A percentile compares a stretch with the other conserved stretches of the same genome.
phyloP scores from a whole-genome alignment of 352 stramenopile genomes.

The Phytophthora citrophthora region DNA sequence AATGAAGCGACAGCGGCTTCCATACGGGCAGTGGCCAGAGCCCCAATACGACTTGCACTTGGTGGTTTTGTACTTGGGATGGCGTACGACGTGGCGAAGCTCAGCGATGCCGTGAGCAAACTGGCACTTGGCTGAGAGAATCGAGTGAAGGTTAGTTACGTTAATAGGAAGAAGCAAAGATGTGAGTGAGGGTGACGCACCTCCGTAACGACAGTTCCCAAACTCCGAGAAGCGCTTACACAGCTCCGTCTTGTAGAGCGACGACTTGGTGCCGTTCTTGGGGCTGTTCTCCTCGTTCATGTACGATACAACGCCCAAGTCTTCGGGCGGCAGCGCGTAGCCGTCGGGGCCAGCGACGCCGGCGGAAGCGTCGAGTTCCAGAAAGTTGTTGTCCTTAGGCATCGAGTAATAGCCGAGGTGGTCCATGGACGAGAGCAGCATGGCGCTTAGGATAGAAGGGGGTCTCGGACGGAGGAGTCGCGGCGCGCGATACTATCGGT shows the following conservation, averaged over 20 bases:
- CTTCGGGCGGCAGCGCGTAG: slow-evolving; percentile 56
- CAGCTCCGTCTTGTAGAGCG: slow-evolving; percentile 89
- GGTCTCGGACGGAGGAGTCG: slow-evolving; percentile 21
- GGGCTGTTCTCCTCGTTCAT: slow-evolving; percentile 84
- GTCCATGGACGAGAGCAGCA: slow-evolving; percentile 86
- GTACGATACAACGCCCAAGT: slow-evolving; percentile 47
- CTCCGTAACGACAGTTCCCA: slow-evolving; percentile 87
- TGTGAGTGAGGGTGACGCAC: slow-evolving; percentile 22
- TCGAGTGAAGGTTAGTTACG: slow-evolving; percentile 1
- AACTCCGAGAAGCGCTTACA: slow-evolving; percentile 90
- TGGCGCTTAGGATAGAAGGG: slow-evolving; percentile 27
- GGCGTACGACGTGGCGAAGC: slow-evolving; percentile 83
- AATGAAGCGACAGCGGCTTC: slow-evolving; percentile 88
- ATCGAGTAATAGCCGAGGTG: slow-evolving; percentile 87
- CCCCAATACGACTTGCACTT: slow-evolving; percentile 93
- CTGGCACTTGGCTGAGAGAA: slow-evolving; percentile 83
- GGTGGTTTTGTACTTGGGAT: slow-evolving; percentile 93
- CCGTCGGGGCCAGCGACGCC: slow-evolving; percentile 30
- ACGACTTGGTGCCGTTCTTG: slow-evolving; percentile 87
- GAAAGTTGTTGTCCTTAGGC: slow-evolving; percentile 69
- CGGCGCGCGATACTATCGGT: slow-evolving; percentile 15
- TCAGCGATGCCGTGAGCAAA: slow-evolving; percentile 88
- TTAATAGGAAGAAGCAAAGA: neutral
- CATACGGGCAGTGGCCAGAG: slow-evolving; percentile 89
- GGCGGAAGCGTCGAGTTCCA: slow-evolving; percentile 67